Evolutionary conservation across 2,329 filamentous ascomycete genomes (phyloP), one percentile per base, ranked within the genome.

Genomic region (Neonectria magnoliae): DNA sequence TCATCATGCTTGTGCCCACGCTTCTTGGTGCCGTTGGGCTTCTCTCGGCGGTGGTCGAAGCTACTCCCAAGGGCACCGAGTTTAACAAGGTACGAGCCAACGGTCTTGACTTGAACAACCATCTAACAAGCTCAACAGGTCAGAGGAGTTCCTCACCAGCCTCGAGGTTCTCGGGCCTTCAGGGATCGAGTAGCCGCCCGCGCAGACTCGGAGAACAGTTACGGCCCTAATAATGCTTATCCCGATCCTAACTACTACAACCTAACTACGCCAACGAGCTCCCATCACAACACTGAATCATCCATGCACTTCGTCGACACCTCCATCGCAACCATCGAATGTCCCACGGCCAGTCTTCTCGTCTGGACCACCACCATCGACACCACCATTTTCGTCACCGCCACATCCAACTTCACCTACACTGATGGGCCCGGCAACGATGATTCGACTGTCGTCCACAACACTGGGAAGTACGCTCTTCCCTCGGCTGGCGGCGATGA

Each of bases 381-480:
- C 27, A 68, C 79, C 16, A 79, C 78, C 11, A 57, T 78, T 1
- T 78, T 78, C 13, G 71, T 79, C 42, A 79, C 78, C 14, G 72
- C 74, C 31, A 71, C 73, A 2, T 66, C 75, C 33, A 66, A 72
- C 20, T 57, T 62, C n/a, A 57, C 71, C 9, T 60, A 68, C 60
- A 70, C 69, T 8, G 31, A 61, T 13, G 41, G 63, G 48, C 60
- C 60, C 18, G 68, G 57, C 33, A 36, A 57, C 6, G 67, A 70
- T 4, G 67, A 62, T 44, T 58, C 60, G 20, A 22, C 68, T 38
- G 68, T 60, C 25, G 27, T 54, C 29, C 61, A 66, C 13, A 22
- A 56, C 38, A 61, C 64, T 20, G 57, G 33, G 16, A 29, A 10
- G 14, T 54, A 41, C 16, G 22, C 20, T 13, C n/a, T 25, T 14